Conservation (phyloP, 208 protist species). For the Tritrichomonas musculus region DNA sequence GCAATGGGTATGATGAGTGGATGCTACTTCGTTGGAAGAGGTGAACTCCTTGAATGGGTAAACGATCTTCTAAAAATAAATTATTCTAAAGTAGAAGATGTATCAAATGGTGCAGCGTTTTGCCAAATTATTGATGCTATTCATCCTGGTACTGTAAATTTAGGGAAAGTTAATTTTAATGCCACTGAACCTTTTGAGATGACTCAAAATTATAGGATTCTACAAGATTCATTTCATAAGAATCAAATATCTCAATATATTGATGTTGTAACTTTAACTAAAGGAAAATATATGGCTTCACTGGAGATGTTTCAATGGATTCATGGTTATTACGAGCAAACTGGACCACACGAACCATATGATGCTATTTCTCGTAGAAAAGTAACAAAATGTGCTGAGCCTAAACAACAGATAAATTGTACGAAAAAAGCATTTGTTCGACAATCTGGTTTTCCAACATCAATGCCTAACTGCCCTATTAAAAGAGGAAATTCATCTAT, state of each 20-base stretch:
- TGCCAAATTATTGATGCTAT: conserved; percentile 26
- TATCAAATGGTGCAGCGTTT: background rate
- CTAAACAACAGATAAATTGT: background rate
- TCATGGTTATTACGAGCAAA: background rate
- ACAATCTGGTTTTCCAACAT: background rate
- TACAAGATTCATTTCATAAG: conserved; percentile 24
- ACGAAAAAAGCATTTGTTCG: too few relatives aligned
- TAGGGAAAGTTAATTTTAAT: background rate
- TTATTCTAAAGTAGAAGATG: conserved; percentile 15
- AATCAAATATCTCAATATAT: conserved; percentile 1
- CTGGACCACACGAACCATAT: background rate
- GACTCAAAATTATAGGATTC: background rate
- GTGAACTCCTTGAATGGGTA: conserved; percentile 22
- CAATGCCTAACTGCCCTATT: background rate
- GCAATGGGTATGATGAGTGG: conserved; percentile 30
- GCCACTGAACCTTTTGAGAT: background rate
- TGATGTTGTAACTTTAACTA: background rate
- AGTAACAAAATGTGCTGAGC: background rate
- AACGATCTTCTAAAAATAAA: background rate
- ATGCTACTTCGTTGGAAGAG: background rate
- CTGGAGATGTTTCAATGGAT: background rate
- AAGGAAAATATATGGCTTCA: conserved; percentile 11
- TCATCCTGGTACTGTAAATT: background rate
- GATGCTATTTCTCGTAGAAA: background rate
- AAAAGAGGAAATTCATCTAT: background rate